phyloP scores from a whole-genome alignment of 352 stramenopile genomes.

The Hyaloperonospora arabidopsidis region DNA sequence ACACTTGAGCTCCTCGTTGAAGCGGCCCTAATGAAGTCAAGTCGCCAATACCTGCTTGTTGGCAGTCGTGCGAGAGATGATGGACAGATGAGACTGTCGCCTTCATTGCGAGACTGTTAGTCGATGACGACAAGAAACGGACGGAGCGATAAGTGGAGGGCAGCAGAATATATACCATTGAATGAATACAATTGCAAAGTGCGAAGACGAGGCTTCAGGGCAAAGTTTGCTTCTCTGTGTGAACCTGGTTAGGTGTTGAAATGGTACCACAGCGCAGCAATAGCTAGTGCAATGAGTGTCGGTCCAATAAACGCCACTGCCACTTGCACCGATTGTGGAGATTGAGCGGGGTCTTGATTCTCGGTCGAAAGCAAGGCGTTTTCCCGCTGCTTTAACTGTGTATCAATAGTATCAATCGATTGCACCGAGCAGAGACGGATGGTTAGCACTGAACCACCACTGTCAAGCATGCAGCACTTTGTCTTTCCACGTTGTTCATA shows the following conservation, averaged over 20 bases:
- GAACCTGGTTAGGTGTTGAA: slow-evolving; percentile 18
- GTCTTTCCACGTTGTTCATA: slow-evolving; percentile 14
- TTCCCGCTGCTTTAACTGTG: slow-evolving; percentile 2
- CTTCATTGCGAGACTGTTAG: slow-evolving; percentile 5
- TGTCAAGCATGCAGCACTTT: slow-evolving; percentile 7
- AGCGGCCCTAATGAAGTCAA: slow-evolving; percentile 50
- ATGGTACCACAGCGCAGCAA: slow-evolving; percentile 41
- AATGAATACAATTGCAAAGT: neutral
- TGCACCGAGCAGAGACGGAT: no score
- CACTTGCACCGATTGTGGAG: slow-evolving; percentile 23
- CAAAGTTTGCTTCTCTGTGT: no score
- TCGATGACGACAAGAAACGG: neutral
- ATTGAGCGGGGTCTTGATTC: slow-evolving; percentile 6
- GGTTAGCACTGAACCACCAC: neutral
- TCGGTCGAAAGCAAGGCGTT: slow-evolving; percentile 3
- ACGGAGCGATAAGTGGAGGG: neutral
- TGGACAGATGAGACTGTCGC: slow-evolving; percentile 5
- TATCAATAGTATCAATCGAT: no score
- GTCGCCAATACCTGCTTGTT: slow-evolving; percentile 24
- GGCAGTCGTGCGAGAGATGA: neutral
- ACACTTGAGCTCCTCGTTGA: slow-evolving; percentile 26
- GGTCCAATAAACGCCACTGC: slow-evolving; percentile 41
- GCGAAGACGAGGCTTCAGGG: no score
- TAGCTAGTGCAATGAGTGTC: slow-evolving; percentile 37
- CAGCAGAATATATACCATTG: neutral